A percentile compares a stretch with the other conserved stretches of the same genome.
Conservation (phyloP, 1,284 basidiomycete species). For the Fomitopsis betulina region DNA sequence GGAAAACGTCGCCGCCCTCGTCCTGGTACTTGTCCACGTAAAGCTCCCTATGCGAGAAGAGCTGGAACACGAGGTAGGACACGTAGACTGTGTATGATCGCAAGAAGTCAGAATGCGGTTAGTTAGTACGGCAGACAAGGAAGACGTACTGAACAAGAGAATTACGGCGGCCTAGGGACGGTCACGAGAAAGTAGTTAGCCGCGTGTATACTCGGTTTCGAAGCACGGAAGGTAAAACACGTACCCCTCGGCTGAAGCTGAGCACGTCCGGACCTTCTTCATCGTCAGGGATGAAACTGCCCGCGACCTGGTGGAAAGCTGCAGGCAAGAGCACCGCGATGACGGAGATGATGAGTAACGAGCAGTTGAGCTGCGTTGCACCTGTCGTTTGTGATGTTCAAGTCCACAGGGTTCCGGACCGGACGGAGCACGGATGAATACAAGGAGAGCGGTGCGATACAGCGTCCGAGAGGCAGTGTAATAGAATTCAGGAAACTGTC, state of each 20-base stretch:
- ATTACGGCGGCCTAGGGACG: conserved; percentile 64
- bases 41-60: conserved; percentile 77
- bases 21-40: conserved; percentile 72
- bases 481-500: not conserved
- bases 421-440: not conserved
- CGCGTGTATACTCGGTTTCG: conserved; percentile 8
- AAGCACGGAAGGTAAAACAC: conserved; percentile 21
- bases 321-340: conserved; percentile 79
- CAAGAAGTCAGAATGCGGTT: conserved; percentile 2
- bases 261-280: conserved; percentile 53
- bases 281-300: conserved; percentile 20
- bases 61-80: conserved; percentile 79
- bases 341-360: conserved; percentile 74
- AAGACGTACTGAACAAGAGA: conserved; percentile 64
- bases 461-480: not conserved
- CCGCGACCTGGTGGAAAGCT: conserved; percentile 40
- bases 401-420: not conserved
- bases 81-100: conserved; percentile 48
- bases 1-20: conserved; percentile 27
- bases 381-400: conserved; percentile 32
- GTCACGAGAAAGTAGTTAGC: conserved; percentile 6
- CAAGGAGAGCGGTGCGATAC: not conserved
- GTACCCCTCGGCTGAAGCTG: conserved; percentile 73
- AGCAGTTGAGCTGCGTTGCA: conserved; percentile 76
- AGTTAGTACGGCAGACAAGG: not conserved